phyloP scores from a whole-genome alignment of 345 rosid genomes.

The Linum trigynum region DNA sequence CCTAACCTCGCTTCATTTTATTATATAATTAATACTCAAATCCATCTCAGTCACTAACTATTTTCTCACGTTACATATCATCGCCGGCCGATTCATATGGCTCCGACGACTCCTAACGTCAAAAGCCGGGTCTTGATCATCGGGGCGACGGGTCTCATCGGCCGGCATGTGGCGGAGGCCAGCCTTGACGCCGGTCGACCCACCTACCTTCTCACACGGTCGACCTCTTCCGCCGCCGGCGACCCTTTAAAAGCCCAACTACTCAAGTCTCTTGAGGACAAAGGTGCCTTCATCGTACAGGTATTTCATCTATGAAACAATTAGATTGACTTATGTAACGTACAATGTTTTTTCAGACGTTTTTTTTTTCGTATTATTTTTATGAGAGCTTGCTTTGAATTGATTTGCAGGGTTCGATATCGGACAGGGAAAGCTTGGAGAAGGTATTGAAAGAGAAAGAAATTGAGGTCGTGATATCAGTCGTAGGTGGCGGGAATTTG shows the following conservation, averaged over 20 bases:
- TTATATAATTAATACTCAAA: neutral
- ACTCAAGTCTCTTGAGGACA: slow-evolving; percentile 30
- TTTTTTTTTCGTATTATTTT: neutral
- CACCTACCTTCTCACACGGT: slow-evolving; percentile 42
- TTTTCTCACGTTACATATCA: neutral
- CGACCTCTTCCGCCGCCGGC: slow-evolving; percentile 10
- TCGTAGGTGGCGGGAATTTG: slow-evolving; percentile 29
- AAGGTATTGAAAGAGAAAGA: slow-evolving; percentile 34
- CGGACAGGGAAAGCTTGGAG: slow-evolving; percentile 37
- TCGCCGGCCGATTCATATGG: neutral
- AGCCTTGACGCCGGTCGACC: slow-evolving; percentile 43
- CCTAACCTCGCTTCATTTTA: too few relatives aligned
- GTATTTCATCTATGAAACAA: slow-evolving; percentile 8
- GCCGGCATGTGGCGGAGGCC: slow-evolving; percentile 46
- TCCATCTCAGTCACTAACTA: neutral
- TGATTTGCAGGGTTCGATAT: slow-evolving; percentile 29
- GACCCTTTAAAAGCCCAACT: slow-evolving; percentile 20
- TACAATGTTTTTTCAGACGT: neutral
- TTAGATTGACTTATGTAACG: neutral
- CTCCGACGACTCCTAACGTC: slow-evolving; percentile 1
- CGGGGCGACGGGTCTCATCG: slow-evolving; percentile 63
- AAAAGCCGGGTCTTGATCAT: slow-evolving; percentile 38
- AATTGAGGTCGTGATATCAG: slow-evolving; percentile 56
- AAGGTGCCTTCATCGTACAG: slow-evolving; percentile 38
- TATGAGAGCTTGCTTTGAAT: neutral